A percentile compares a stretch with the other conserved stretches of the same genome.
phyloP scores from a whole-genome alignment of 805 yeast genomes.

The Komagataella pseudopastoris region DNA sequence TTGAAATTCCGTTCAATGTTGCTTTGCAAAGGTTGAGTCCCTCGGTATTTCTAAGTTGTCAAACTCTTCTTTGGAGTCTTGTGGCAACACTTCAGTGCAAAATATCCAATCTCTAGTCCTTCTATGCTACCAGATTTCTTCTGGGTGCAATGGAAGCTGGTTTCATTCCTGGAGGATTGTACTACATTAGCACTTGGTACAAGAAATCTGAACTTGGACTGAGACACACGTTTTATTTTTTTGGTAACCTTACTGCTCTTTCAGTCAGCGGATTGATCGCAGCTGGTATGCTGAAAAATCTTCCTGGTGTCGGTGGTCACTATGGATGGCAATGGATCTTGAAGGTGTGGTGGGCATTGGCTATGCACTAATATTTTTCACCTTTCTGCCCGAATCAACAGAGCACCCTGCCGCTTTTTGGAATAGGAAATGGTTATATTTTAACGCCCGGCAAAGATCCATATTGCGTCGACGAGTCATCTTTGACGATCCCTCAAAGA shows the following conservation, averaged over 20 bases:
- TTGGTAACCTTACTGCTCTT: constrained; percentile 22
- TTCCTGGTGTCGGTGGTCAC: constrained; percentile 19
- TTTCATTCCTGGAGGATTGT: constrained; percentile 26
- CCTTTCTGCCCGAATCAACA: constrained; percentile 20
- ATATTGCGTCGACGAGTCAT: constrained; percentile 44
- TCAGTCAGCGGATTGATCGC: constrained; percentile 26
- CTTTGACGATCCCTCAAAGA: constrained; percentile 51
- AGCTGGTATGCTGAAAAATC: constrained; percentile 22
- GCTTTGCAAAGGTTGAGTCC: constrained; percentile 21
- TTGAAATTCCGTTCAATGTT: constrained; percentile 25
- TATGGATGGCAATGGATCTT: constrained; percentile 38
- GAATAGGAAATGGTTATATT: constrained; percentile 20
- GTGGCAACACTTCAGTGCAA: constrained; percentile 20
- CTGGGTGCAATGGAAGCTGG: constrained; percentile 29
- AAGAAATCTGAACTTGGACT: constrained; percentile 21
- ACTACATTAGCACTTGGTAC: constrained; percentile 25
- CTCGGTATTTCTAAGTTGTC: constrained; percentile 11
- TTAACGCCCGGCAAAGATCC: constrained; percentile 38
- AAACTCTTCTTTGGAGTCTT: constrained; percentile 23
- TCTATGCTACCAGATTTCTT: constrained; percentile 19
- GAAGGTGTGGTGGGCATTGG: constrained; percentile 29
- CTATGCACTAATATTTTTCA: constrained; percentile 16
- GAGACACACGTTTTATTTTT: constrained; percentile 22
- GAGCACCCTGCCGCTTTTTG: constrained; percentile 16
- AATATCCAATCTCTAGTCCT: constrained; percentile 13